Percentiles rank a stretch among this genome's conserved stretches.
Conservation (phyloP, 1,139 yeast genomes). For the Candida freyschussii region DNA sequence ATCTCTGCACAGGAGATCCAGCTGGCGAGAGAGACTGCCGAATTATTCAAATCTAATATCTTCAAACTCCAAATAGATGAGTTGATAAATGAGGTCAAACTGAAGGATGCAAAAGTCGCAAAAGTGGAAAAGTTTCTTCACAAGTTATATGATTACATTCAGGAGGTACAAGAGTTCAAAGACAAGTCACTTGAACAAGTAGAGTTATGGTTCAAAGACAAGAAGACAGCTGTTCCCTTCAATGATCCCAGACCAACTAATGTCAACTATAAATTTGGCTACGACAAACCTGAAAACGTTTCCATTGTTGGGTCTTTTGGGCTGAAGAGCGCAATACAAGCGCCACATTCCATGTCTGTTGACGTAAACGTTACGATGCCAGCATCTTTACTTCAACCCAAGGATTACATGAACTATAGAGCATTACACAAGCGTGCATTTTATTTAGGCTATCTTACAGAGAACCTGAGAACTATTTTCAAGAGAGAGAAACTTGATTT, state of each 20-base stretch:
- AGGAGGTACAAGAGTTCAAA: slow-evolving; percentile 52
- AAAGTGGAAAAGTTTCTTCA: slow-evolving; percentile 75
- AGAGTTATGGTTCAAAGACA: slow-evolving; percentile 42
- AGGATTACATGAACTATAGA: slow-evolving; percentile 87
- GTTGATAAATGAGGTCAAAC: slow-evolving; percentile 67
- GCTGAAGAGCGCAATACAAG: slow-evolving; percentile 69
- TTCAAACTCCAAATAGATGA: slow-evolving; percentile 95
- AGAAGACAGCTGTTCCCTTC: slow-evolving; percentile 66
- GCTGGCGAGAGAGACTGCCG: slow-evolving; percentile 89
- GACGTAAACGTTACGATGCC: slow-evolving; percentile 88
- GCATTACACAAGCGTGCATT: slow-evolving; percentile 87
- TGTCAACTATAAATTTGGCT: slow-evolving; percentile 66
- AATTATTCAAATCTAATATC: slow-evolving; percentile 86
- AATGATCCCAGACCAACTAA: slow-evolving; percentile 82
- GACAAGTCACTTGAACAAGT: slow-evolving; percentile 51
- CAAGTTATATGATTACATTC: slow-evolving; percentile 65
- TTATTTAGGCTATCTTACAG: slow-evolving; percentile 73
- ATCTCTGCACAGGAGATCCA: slow-evolving; percentile 82
- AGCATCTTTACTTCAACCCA: slow-evolving; percentile 61
- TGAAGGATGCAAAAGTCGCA: slow-evolving; percentile 64
- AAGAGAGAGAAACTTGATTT: slow-evolving; percentile 50
- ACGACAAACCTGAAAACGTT: slow-evolving; percentile 66
- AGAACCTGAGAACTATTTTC: slow-evolving; percentile 50
- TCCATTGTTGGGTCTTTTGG: slow-evolving; percentile 89
- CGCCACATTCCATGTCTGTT: slow-evolving; percentile 56